Evolutionary conservation across 2,329 filamentous ascomycete species (phyloP).

Genomic region (Endocalyx cinctus): DNA sequence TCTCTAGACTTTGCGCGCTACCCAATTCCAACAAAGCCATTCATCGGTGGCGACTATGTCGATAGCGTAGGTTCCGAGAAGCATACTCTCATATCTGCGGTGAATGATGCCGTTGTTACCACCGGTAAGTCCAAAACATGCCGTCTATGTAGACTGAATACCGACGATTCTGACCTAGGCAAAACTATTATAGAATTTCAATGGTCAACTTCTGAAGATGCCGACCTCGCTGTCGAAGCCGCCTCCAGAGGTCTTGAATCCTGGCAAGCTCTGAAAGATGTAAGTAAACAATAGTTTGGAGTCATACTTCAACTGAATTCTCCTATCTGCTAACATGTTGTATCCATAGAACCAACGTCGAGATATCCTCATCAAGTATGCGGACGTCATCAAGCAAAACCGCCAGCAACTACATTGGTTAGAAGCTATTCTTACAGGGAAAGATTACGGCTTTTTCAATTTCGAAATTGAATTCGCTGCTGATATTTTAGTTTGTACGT

Average conservation of each 20-base stretch:
- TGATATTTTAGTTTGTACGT: too few relatives aligned
- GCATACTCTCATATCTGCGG: constrained; percentile 9
- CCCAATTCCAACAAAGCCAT: constrained; percentile 10
- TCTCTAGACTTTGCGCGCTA: constrained; percentile 11
- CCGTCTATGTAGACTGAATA: background rate
- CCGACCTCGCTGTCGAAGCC: constrained; percentile 18
- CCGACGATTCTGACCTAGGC: too few relatives aligned
- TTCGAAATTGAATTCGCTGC: too few relatives aligned
- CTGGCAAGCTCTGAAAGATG: too few relatives aligned
- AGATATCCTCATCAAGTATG: constrained; percentile 12
- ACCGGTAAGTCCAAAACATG: constrained; percentile 4
- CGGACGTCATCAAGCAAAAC: constrained; percentile 8
- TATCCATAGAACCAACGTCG: constrained; percentile 11
- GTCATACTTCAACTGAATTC: too few relatives aligned
- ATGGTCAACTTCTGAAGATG: constrained; percentile 18
- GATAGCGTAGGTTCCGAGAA: constrained; percentile 6
- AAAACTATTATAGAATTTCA: too few relatives aligned
- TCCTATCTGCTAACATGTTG: too few relatives aligned
- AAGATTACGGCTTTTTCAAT: constrained; percentile 7
- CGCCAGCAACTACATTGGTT: constrained; percentile 8
- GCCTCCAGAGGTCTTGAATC: too few relatives aligned
- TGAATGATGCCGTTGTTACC: constrained; percentile 12
- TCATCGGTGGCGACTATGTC: constrained; percentile 10
- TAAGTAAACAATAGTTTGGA: too few relatives aligned
- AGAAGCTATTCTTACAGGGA: constrained; percentile 10